These are phyloP conservation scores for Ogataea ramenticola DNA, from an alignment of 805 yeast genomes.

Conservation along the genomic window DNA sequence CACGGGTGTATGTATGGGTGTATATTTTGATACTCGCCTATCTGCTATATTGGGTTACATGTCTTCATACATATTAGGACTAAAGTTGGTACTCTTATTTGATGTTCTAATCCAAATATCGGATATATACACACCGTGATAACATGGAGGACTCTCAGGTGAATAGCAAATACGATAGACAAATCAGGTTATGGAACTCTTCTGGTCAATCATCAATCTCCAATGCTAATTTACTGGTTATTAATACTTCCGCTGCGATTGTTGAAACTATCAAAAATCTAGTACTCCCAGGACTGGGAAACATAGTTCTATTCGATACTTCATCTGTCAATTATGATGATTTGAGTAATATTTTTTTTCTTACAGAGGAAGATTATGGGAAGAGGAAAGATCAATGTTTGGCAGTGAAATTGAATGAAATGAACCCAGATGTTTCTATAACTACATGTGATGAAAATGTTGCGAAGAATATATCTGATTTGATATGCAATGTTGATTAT, in stretches of 20 bases:
- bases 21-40: too few species aligned
- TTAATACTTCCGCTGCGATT: slow-evolving; percentile 51
- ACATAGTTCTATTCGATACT: slow-evolving; percentile 52
- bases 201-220: slow-evolving; percentile 64
- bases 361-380: slow-evolving; percentile 38
- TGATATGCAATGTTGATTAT: slow-evolving; percentile 7
- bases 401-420: slow-evolving; percentile 36
- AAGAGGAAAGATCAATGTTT: slow-evolving; percentile 31
- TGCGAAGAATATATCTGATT: slow-evolving; percentile 1
- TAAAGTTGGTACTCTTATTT: background rate
- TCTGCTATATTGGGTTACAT: too few species aligned
- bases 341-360: slow-evolving; percentile 56
- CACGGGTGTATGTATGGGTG: too few species aligned
- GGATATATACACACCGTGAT: too few species aligned
- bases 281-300: slow-evolving; percentile 63
- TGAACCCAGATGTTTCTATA: slow-evolving; percentile 55
- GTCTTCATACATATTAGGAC: too few species aligned
- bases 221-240: slow-evolving; percentile 49
- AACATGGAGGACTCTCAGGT: slow-evolving; percentile 25
- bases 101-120: background rate
- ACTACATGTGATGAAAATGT: slow-evolving; percentile 11
- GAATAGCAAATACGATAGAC: slow-evolving; percentile 71
- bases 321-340: slow-evolving; percentile 32
- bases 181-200: slow-evolving; percentile 78
- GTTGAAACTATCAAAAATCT: slow-evolving; percentile 73